These are phyloP conservation scores for Papiliotrema flavescens DNA, from an alignment of 1,284 basidiomycete genomes.

Conservation along the genomic window DNA sequence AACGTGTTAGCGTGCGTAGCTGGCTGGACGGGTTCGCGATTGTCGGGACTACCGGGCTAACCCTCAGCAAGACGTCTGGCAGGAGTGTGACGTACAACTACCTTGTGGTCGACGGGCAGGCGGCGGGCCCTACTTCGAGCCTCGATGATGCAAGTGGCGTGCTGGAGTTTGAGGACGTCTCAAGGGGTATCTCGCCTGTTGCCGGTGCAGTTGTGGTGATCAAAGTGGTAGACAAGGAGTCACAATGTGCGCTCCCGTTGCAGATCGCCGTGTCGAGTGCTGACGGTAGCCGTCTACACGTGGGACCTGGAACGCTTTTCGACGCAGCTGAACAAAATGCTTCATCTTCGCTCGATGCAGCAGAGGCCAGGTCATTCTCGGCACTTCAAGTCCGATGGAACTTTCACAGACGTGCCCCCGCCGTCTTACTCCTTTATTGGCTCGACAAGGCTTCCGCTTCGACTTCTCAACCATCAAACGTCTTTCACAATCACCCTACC, in stretches of 20 bases:
- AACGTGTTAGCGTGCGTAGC: slow-evolving; percentile 77
- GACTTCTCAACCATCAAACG: slow-evolving; percentile 72
- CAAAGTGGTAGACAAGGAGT: slow-evolving; percentile 83
- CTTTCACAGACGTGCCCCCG: slow-evolving; percentile 82
- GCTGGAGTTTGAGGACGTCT: slow-evolving; percentile 89
- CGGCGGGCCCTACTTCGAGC: slow-evolving; percentile 62
- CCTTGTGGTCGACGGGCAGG: slow-evolving; percentile 68
- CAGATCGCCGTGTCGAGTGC: too few relatives aligned
- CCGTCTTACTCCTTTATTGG: slow-evolving; percentile 90
- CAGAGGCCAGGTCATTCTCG: slow-evolving; percentile 87
- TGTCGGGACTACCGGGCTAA: slow-evolving; percentile 25
- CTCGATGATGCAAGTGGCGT: slow-evolving; percentile 82
- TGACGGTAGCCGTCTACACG: slow-evolving; percentile 64
- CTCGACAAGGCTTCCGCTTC: slow-evolving; percentile 75
- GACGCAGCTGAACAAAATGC: slow-evolving; percentile 87
- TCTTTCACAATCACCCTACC: slow-evolving; percentile 71
- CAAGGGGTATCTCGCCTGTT: slow-evolving; percentile 67
- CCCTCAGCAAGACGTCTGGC: slow-evolving; percentile 68
- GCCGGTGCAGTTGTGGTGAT: slow-evolving; percentile 79
- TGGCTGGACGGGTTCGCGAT: background rate
- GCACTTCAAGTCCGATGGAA: slow-evolving; percentile 88
- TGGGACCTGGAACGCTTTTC: slow-evolving; percentile 89
- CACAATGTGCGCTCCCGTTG: too few relatives aligned
- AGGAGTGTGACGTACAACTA: slow-evolving; percentile 91
- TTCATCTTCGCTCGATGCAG: slow-evolving; percentile 86